Base-by-base conservation (phyloP, 192 early-diverging fungal species). In the Linnemannia schmuckeri region DNA sequence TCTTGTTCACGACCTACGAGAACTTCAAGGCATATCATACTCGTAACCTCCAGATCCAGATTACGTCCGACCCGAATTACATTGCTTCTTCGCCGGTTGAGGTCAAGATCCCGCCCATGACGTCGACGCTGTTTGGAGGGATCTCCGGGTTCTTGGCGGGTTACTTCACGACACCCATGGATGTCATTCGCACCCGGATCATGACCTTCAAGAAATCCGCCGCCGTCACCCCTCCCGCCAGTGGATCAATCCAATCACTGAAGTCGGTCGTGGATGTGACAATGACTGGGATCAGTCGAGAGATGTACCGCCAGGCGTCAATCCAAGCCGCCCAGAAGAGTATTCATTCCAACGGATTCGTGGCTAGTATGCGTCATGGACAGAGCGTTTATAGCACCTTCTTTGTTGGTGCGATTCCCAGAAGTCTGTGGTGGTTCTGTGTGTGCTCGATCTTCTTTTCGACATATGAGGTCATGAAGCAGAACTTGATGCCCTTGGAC, bases 401-500 rank as follows among this genome's bases (percentile, higher is more conserved):
- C 89, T 96, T 94, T 83, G 82, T 88, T 0, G 95, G 95, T 13
- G 91, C 90, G 12, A 88, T 91, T 24, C 92, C 95, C 5, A 80
- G 95, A 46, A 90, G 90, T 40, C 80, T 92, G 22, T 96, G 95
- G 95, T 95, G 95, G 95, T 95, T 94, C 73, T 90, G 94, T 76
- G 93, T 96, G 33, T 96, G 95, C 78, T 93, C 92, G 33, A 95
- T 95, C 78, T 96, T 96, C 83, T 96, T 96, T 88, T 94, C 95
- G 3, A 90, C 92, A 30, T 95, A 95, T 79, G 94, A 95, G 79
- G 77, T 89, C 22, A 80, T 90, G 72, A 93, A 91, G 72, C 85
- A 87, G 52, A 77, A 81, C 41, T 30, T 87, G 70, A 87, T 87
- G 85, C 85, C 85, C 2, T 72, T 87, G 70, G 85, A 87, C 40